Evolutionary conservation across 2,329 filamentous ascomycete genomes (phyloP).

Genomic region (Colletotrichum cuscutae): DNA sequence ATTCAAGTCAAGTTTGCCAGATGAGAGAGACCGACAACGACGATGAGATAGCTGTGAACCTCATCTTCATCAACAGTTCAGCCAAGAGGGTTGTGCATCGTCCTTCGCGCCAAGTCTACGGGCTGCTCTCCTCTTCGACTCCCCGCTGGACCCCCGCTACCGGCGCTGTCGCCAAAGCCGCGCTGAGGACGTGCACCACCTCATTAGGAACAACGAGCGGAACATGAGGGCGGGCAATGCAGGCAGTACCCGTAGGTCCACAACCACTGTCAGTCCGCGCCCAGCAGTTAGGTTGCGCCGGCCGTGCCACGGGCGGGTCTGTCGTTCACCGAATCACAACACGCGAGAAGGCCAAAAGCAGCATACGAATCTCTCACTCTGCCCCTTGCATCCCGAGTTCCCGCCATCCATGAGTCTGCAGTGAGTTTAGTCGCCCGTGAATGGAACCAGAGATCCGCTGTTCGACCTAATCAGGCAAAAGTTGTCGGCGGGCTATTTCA

Average conservation of each 20-base stretch:
- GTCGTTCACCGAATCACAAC: slow-evolving; percentile 27
- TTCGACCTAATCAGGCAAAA: neutral
- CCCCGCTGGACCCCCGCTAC: neutral
- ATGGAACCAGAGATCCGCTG: neutral
- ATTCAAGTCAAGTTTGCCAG: neutral
- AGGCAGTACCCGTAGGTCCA: neutral
- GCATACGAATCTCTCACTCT: slow-evolving; percentile 12
- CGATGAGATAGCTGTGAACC: neutral
- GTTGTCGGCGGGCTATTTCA: neutral
- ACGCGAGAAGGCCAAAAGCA: slow-evolving; percentile 31
- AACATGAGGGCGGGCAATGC: neutral
- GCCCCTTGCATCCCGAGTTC: slow-evolving; percentile 18
- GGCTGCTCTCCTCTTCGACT: neutral
- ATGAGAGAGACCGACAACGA: neutral
- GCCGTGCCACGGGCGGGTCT: slow-evolving; percentile 13
- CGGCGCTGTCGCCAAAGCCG: neutral
- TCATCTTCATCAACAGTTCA: neutral
- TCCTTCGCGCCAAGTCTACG: neutral
- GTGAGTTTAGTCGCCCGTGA: neutral
- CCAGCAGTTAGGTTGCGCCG: slow-evolving; percentile 13
- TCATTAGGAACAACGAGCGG: neutral
- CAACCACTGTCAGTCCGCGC: slow-evolving; percentile 8
- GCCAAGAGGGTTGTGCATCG: neutral
- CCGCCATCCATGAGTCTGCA: neutral
- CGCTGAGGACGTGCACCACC: slow-evolving; percentile 2